A percentile compares a stretch with the other conserved stretches of the same genome.
Conservation (phyloP, 2,329 filamentous ascomycete genomes). For the Mycosphaerella sp. region DNA sequence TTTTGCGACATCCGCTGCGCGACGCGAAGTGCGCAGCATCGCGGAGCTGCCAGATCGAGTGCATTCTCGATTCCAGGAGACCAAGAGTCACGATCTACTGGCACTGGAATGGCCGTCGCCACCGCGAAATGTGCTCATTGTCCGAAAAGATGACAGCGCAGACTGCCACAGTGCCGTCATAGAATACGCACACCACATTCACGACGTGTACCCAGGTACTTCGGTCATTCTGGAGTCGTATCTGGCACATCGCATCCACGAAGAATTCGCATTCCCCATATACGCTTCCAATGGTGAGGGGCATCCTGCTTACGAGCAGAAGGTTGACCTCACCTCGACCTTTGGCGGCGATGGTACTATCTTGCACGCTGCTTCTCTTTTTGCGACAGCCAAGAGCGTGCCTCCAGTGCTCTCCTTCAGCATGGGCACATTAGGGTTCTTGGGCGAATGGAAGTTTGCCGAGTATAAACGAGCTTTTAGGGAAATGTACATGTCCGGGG, state of each 20-base stretch:
- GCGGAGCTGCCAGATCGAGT: slow-evolving; percentile 50
- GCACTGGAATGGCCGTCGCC: slow-evolving; percentile 62
- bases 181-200: slow-evolving; percentile 62
- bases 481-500: slow-evolving; percentile 82
- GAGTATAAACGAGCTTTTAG: slow-evolving; percentile 90
- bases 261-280: slow-evolving; percentile 64
- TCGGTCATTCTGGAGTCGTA: slow-evolving; percentile 77
- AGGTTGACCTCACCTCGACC: slow-evolving; percentile 82
- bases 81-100: slow-evolving; percentile 53
- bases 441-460: slow-evolving; percentile 92
- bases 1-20: slow-evolving; percentile 47
- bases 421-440: slow-evolving; percentile 91
- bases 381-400: slow-evolving; percentile 71
- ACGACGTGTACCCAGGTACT: slow-evolving; percentile 69
- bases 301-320: slow-evolving; percentile 58
- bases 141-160: slow-evolving; percentile 58
- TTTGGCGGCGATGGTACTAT: slow-evolving; percentile 93
- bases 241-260: slow-evolving; percentile 65
- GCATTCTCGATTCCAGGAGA: slow-evolving; percentile 59
- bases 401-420: slow-evolving; percentile 92
- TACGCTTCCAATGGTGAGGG: slow-evolving; percentile 45
- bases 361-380: slow-evolving; percentile 75
- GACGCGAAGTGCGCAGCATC: slow-evolving; percentile 47
- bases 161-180: slow-evolving; percentile 51
- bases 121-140: slow-evolving; percentile 61